Evolutionary conservation across 2,329 filamentous ascomycete species (phyloP).

Genomic region (Epichloe bromicola): DNA sequence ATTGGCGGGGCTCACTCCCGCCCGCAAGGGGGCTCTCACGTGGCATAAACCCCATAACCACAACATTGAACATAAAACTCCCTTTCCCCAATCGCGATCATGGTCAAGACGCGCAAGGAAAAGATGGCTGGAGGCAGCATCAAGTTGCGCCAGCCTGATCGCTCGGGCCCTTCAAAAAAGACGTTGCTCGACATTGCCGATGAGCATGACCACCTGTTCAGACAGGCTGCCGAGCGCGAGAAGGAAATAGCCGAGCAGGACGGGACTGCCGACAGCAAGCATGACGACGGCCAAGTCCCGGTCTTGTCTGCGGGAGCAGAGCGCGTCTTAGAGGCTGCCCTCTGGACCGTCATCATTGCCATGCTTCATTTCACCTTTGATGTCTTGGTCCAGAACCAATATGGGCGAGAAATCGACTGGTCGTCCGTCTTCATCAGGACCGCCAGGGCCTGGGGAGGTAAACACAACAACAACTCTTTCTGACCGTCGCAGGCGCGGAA

Average conservation of each 20-base stretch:
- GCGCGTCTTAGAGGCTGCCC: slow-evolving; percentile 38
- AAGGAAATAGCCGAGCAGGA: slow-evolving; percentile 16
- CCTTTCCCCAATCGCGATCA: slow-evolving; percentile 10
- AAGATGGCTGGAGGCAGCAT: slow-evolving; percentile 36
- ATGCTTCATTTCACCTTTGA: slow-evolving; percentile 70
- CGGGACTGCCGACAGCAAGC: slow-evolving; percentile 11
- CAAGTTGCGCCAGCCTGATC: slow-evolving; percentile 56
- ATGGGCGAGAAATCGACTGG: slow-evolving; percentile 55
- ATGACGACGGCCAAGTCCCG: slow-evolving; percentile 15
- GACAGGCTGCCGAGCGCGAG: slow-evolving; percentile 29
- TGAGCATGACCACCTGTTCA: slow-evolving; percentile 45
- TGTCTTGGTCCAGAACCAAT: slow-evolving; percentile 68
- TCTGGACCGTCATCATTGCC: slow-evolving; percentile 49
- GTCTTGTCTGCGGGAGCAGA: slow-evolving; percentile 33
- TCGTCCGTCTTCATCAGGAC: slow-evolving; percentile 38
- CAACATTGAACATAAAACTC: too few relatives aligned
- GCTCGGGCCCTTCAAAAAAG: slow-evolving; percentile 44
- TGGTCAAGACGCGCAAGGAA: slow-evolving; percentile 39
- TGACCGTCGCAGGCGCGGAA: too few relatives aligned
- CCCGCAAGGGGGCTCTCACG: too few relatives aligned
- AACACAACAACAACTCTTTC: slow-evolving; percentile 6
- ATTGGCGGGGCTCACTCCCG: too few relatives aligned
- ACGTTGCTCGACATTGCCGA: slow-evolving; percentile 65
- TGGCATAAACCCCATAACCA: too few relatives aligned
- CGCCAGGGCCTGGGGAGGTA: slow-evolving; percentile 39